Base-by-base conservation (phyloP, 2,329 filamentous ascomycete species). In the Ophiocordyceps camponoti-leonardi region DNA sequence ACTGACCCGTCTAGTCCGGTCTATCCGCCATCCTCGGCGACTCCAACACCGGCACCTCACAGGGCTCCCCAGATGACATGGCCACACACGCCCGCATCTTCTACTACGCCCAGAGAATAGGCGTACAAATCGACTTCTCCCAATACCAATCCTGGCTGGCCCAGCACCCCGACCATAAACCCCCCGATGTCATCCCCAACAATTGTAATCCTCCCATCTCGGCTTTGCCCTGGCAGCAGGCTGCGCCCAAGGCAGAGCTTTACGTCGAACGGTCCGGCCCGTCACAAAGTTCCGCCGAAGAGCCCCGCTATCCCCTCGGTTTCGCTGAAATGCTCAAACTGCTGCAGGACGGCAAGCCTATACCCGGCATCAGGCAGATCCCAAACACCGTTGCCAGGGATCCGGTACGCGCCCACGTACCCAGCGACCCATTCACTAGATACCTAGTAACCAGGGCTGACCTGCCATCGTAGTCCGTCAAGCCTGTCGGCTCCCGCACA, bases 281-380 rank as follows among this genome's bases (percentile, higher is more conserved):
- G 48, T 28, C 50, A 7, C 47, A 50, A n/a, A 47, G 49, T 39
- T 43, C 37, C 5, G 56, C 52, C n/a, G 64, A 64, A 35, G 69
- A 75, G 42, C 82, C 86, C 35, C 74, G 77, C 1, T 94, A 94
- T 54, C 87, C 87, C 4, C 80, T 79, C 43, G 81, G 79, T 1
- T 94, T 95, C 61, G 81, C 84, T 8, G 79, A 90, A 52, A 86
- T 95, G 49, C 81, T 94, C 46, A 82, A 86, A 55, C 74, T 94
- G 46, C 84, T 95, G 45, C 84, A 85, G 22, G 80, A 78, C 26
- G 86, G 86, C 45, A 79, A 86, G 53, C 81, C 84, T 0, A 82
- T 95, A 41, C 86, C 87, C 1, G 88, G 88, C 1, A 93, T 95
- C 56, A 79, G 80, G 53, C 77, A 94, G 50, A 90, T 95, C 45